These are phyloP conservation scores for Trichothecium roseum DNA, from an alignment of 2,329 filamentous ascomycete genomes.

Conservation along the genomic window DNA sequence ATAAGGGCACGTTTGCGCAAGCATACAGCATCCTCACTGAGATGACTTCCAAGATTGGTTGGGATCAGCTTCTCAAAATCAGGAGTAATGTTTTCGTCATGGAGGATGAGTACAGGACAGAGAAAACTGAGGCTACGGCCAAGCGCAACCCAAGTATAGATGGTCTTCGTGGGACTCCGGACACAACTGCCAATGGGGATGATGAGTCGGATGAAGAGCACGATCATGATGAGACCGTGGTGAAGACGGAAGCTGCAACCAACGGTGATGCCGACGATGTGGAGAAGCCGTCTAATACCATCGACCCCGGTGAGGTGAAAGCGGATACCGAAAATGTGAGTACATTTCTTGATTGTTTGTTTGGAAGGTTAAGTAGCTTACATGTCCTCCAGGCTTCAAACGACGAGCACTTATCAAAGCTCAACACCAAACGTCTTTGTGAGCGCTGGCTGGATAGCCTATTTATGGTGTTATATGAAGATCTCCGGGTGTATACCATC, in stretches of 20 bases:
- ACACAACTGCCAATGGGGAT: conserved; percentile 40
- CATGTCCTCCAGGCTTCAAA: conserved; percentile 46
- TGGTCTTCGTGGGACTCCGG: conserved; percentile 62
- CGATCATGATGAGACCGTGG: conserved; percentile 20
- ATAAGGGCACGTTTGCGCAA: conserved; percentile 92
- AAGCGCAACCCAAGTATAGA: conserved; percentile 73
- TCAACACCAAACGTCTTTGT: conserved; percentile 94
- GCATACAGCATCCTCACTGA: conserved; percentile 91
- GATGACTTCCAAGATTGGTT: conserved; percentile 92
- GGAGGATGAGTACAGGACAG: conserved; percentile 95
- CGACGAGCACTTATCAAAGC: conserved; percentile 71
- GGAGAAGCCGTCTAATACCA: conserved; percentile 71
- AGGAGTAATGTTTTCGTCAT: conserved; percentile 97
- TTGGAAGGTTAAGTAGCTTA: not conserved
- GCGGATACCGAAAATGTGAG: conserved; percentile 62
- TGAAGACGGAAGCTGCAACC: conserved; percentile 16
- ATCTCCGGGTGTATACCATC: conserved; percentile 95
- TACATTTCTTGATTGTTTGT: not conserved
- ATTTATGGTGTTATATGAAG: conserved; percentile 98
- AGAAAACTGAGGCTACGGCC: conserved; percentile 56
- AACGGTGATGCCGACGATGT: conserved; percentile 35
- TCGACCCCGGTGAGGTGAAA: conserved; percentile 68
- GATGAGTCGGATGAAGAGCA: conserved; percentile 24
- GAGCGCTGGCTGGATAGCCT: conserved; percentile 97
- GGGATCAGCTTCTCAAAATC: conserved; percentile 92